These are phyloP conservation scores for Phyllostachys edulis DNA, from an alignment of 176 grass and related monocot species.

Conservation along the genomic window DNA sequence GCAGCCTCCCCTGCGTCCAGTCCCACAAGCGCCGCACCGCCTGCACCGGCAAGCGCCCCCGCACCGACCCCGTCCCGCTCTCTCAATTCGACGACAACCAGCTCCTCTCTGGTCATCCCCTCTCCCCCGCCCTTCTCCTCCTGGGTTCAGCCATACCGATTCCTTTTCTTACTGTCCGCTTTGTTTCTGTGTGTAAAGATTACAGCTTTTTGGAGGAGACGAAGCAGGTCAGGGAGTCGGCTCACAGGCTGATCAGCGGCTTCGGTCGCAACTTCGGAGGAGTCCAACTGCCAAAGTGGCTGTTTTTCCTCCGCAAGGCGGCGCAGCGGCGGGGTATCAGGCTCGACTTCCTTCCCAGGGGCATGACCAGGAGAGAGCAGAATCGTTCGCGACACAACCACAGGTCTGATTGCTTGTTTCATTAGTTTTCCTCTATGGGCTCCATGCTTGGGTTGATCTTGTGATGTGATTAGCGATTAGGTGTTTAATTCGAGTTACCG, in stretches of 20 bases:
- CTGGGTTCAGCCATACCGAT: not conserved
- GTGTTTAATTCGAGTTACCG: not conserved
- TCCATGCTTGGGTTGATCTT: not conserved
- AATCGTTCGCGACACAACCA: conserved; percentile 49
- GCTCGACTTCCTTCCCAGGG: conserved; percentile 66
- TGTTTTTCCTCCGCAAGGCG: conserved; percentile 50
- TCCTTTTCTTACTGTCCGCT: not conserved
- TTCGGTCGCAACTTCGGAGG: conserved; percentile 53
- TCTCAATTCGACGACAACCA: conserved; percentile 68
- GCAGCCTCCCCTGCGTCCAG: conserved; percentile 91
- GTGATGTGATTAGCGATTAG: not conserved
- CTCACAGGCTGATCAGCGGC: conserved; percentile 44
- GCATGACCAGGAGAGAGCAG: conserved; percentile 74
- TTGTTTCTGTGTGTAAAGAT: conserved; percentile 39
- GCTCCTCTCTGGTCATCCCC: conserved; percentile 70
- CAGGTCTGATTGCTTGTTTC: conserved; percentile 34
- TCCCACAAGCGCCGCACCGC: conserved; percentile 68
- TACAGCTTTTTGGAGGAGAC: conserved; percentile 81
- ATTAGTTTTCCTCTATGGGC: not conserved
- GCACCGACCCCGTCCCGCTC: conserved; percentile 66
- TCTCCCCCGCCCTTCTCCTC: not conserved
- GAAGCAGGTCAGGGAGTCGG: conserved; percentile 62
- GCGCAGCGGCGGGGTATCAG: conserved; percentile 37
- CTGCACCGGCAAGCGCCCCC: conserved; percentile 85
- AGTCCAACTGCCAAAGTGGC: conserved; percentile 36